Evolutionary conservation across 768 basidiomycete genomes (phyloP), one percentile per base, ranked within the genome.

Genomic region (Asterophora lycoperdoides): DNA sequence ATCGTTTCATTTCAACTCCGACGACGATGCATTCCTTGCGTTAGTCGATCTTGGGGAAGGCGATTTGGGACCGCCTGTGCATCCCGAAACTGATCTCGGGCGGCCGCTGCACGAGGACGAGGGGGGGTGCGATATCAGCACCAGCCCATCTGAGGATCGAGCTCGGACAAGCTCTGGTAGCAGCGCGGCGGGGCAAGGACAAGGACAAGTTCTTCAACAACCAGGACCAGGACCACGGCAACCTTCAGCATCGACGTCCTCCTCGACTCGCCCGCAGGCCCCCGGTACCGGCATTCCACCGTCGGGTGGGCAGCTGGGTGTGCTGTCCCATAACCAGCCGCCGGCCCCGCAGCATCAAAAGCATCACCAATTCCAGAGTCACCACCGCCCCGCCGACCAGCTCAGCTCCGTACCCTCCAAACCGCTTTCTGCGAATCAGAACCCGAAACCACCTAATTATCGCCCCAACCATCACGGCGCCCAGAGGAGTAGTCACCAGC

Each of bases 1-100:
- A 3, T 74, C 73, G 0, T 82, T 76, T 53, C 69, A 70, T 9
- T 76, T 81, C 54, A 68, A 71, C 48, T 84, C 83, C 1, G 83
- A 89, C 34, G 86, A 88, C 45, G 85, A 81, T 45, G 80, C 74
- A 1, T 76, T 86, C 56, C 68, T 83, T 30, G 83, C 84, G 15
- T 64, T 71, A 8, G 71, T 82, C 18, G 81, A 81, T 49, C 62
- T 80, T 10, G 73, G 70, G 1, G 76, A 76, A 15, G 69, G 68
- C 30, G 76, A 77, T 51, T 54, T 75, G 0, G 76, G 74, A 5
- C 64, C 64, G 28, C 67, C 71, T 18, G 64, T 79, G 29, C 69
- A 69, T 33, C 59, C 69, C n/a, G 71, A 69, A 14, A 71, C 71
- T 15, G 72, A 73, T 46, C 42, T 74, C 10, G 78, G 75, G 8